Conservation (phyloP, 345 rosid genomes). For the Nasturtium officinale region DNA sequence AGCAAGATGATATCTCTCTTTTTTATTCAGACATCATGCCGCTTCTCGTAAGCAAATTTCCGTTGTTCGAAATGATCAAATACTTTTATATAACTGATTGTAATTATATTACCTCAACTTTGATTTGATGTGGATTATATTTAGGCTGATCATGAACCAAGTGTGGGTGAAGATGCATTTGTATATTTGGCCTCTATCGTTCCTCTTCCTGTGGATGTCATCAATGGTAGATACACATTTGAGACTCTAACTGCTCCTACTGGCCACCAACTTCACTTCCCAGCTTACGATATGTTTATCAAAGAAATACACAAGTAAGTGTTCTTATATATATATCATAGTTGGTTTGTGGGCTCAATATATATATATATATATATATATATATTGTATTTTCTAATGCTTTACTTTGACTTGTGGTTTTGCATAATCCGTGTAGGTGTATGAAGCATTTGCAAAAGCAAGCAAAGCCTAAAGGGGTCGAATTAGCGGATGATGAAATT, state of each 20-base stretch:
- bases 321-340: not conserved
- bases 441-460: conserved; percentile 74
- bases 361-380: no score
- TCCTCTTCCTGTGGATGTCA: conserved; percentile 69
- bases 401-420: not conserved
- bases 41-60: conserved; percentile 65
- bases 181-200: conserved; percentile 71
- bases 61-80: not conserved
- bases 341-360: not conserved
- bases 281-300: conserved; percentile 76
- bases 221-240: conserved; percentile 76
- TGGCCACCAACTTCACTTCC: conserved; percentile 67
- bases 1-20: conserved; percentile 72
- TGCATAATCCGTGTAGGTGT: conserved; percentile 42
- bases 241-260: conserved; percentile 86
- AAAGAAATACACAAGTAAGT: conserved; percentile 73
- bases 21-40: conserved; percentile 92
- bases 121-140: conserved; percentile 21
- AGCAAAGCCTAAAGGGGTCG: conserved; percentile 67
- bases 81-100: not conserved
- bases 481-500: conserved; percentile 79
- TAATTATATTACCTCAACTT: not conserved
- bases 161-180: conserved; percentile 82
- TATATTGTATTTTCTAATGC: not conserved
- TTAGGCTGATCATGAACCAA: conserved; percentile 73